Evolutionary conservation across 495 filamentous ascomycete species (phyloP).

Genomic region (Xylaria flabelliformis): DNA sequence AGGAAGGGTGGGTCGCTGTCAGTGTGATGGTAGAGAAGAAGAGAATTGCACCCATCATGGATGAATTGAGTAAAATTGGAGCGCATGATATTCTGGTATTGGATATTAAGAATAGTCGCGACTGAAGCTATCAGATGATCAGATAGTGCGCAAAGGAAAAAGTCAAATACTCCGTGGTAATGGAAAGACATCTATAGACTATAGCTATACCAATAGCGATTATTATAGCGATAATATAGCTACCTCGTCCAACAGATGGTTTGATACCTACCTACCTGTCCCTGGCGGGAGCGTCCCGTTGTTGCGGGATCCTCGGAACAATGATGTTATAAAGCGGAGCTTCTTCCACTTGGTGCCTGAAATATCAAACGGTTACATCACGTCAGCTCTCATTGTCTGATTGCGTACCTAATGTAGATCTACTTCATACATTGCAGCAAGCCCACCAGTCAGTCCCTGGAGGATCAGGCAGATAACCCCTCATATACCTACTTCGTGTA

Average conservation of each 20-base stretch:
- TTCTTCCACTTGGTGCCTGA: background rate
- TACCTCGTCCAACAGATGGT: background rate
- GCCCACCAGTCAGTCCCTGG: background rate
- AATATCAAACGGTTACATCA: constrained; percentile 9
- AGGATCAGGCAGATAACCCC: background rate
- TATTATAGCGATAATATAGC: background rate
- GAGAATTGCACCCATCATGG: constrained; percentile 87
- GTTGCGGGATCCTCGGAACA: background rate
- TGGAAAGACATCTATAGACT: background rate
- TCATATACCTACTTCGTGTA: background rate
- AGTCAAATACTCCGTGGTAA: background rate
- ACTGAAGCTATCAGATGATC: constrained; percentile 16
- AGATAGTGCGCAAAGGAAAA: background rate
- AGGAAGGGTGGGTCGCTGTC: constrained; percentile 91
- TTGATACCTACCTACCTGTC: background rate
- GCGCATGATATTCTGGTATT: constrained; percentile 88
- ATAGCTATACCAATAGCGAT: background rate
- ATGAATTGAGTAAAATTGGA: constrained; percentile 78
- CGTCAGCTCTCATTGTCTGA: constrained; percentile 4
- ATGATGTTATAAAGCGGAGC: constrained; percentile 20
- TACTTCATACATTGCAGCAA: background rate
- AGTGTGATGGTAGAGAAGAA: constrained; percentile 94
- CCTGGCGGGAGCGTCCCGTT: background rate
- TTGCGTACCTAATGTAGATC: no score
- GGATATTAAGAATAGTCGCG: constrained; percentile 84